Evolutionary conservation across 257 asterid genomes (phyloP).

Genomic region (Striga asiatica): DNA sequence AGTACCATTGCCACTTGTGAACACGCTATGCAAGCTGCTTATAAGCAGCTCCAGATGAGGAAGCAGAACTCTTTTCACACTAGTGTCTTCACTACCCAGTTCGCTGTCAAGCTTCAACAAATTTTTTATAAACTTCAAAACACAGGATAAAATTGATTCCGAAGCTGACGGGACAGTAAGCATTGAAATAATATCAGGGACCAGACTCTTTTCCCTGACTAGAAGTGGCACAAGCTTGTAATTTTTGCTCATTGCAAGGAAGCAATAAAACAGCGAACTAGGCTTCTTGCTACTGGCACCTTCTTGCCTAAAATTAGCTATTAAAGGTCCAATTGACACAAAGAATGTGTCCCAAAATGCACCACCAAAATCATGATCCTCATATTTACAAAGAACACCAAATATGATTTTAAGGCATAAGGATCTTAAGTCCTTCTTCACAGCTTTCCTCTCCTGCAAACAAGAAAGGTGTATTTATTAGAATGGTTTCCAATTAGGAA

Average conservation of each 20-base stretch:
- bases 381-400: conserved; percentile 48
- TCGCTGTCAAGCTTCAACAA: conserved; percentile 66
- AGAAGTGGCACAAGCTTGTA: conserved; percentile 54
- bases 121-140: conserved; percentile 68
- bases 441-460: conserved; percentile 44
- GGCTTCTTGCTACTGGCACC: conserved; percentile 80
- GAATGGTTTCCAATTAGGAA: background rate
- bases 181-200: conserved; percentile 73
- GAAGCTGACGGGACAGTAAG: conserved; percentile 64
- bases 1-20: conserved; percentile 30
- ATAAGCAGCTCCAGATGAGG: conserved; percentile 67
- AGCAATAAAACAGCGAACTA: conserved; percentile 79
- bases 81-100: conserved; percentile 35
- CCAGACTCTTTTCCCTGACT: conserved; percentile 52
- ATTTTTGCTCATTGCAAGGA: conserved; percentile 90
- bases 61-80: conserved; percentile 38
- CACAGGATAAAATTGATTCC: conserved; percentile 47
- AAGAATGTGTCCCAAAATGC: conserved; percentile 79
- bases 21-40: conserved; percentile 45
- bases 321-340: conserved; percentile 47
- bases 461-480: conserved; percentile 18
- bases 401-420: conserved; percentile 68
- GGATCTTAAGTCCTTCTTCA: conserved; percentile 82
- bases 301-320: conserved; percentile 65
- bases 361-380: conserved; percentile 50